Evolutionary conservation across 495 filamentous ascomycete species (phyloP), one percentile per base, ranked within the genome.

Genomic region (Xylaria venustula): DNA sequence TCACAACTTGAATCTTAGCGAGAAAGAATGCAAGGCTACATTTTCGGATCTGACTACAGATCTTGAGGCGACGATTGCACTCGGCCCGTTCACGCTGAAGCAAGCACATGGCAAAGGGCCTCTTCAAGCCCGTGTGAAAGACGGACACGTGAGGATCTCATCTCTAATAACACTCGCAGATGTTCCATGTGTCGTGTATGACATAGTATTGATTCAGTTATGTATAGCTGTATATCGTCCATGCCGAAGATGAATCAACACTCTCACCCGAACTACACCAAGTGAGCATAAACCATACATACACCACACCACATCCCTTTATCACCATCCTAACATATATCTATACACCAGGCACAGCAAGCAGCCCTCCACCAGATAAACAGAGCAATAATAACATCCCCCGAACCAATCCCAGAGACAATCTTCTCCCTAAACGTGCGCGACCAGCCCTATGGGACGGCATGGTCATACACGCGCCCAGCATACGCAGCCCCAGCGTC

Each of bases 381-480:
- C 71, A 78, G 82, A 61, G 80, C 83, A 40, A 58, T 85, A 23
- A 58, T 79, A 9, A 79, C 83, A 41, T 75, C 82, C 4, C 81
- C 75, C 0, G 64, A 75, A 40, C 78, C 75, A 0, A 46, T 76
- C 7, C 87, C 84, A 2, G 81, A 90, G 64, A 85, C 88, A 50
- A 81, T 87, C 71, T 88, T 92, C 68, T 65, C 74, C 34, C 65
- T 79, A 63, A 76, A 75, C 58, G 69, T 78, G 65, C 68, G 73
- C 32, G 78, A 81, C 67, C 71, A 69, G 34, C 76, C 76, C 41
- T 75, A 71, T 61, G 66, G 68, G 25, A 73, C 73, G 8, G 61
- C 71, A 44, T 73, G 63, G 58, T 67, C 71, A 30, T 81, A 77
- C 68, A 60, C 66, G 36, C 74, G 76, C 8, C 64, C 69, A 14